Base-by-base conservation (phyloP, 371 early-diverging fungal species). In the Syncephalis plumigaleata region DNA sequence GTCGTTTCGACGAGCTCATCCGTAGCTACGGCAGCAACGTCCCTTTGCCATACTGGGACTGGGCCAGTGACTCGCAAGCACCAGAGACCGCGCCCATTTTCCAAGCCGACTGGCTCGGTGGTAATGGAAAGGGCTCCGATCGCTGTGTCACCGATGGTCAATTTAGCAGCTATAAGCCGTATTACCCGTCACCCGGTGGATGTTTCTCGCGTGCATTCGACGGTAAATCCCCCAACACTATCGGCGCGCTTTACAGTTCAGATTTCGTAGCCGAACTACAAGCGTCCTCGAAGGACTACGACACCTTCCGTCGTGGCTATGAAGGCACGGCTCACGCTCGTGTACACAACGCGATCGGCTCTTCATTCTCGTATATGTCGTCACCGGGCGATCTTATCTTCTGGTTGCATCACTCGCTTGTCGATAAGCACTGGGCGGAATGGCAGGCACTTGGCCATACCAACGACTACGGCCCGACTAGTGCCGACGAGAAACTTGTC, bases 251-350 rank as follows among this genome's bases (percentile, higher is more conserved):
- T 31, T 31, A 31, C 31, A 11, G 31, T 31, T 31, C 31, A 31
- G 31, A 31, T 7, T 31, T 31, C 11, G 31, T 31, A 31, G 31
- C 31, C 11, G 31, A 31, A 31, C 31, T 31, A 11, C 31, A 31
- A 11, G 4, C 31, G 11, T 31, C 31, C 4, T 22, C 44, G 18
- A 45, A n/a, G 31, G 27, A 47, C 25, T 71, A 65, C 59, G 39
- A 51, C 40, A 36, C 39, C 7, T 69, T 69, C 51, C 49, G 67
- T 3, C 36, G 46, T 1, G 40, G 37, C 4, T 27, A 72, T 21
- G 75, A 72, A 49, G 22, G 50, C 16, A 40, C 50, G 25, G 31
- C 48, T 9, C 48, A 48, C 20, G 48, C 48, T 2, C n/a, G 11
- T 21, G 39, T 39, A 4, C 48, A 48, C 48, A 48, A 36, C 39